These are phyloP conservation scores for Phytophthora idaei DNA, from an alignment of 352 stramenopile species.

Conservation along the genomic window DNA sequence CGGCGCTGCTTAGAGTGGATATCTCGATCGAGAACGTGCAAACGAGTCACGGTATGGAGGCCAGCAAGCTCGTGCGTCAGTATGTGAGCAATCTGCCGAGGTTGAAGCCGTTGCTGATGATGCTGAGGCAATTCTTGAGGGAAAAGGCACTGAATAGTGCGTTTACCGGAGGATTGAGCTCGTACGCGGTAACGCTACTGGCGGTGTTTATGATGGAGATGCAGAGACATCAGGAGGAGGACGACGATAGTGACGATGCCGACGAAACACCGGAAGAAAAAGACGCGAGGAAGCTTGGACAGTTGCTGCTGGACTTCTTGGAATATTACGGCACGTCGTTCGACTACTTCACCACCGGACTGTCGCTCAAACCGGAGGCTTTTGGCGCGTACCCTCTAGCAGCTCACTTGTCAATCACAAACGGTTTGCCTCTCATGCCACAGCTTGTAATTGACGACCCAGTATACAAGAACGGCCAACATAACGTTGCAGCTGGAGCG, in stretches of 20 bases:
- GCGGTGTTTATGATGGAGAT: conserved; percentile 83
- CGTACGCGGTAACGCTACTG: conserved; percentile 88
- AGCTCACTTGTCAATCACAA: conserved; percentile 44
- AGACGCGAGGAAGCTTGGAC: conserved; percentile 46
- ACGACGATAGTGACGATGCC: neutral
- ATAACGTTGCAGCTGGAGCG: conserved; percentile 78
- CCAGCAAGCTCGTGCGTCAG: conserved; percentile 79
- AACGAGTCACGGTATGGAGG: conserved; percentile 78
- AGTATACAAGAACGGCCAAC: conserved; percentile 74
- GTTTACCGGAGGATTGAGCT: conserved; percentile 89
- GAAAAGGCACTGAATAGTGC: conserved; percentile 91
- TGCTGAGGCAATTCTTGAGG: conserved; percentile 87
- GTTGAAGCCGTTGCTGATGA: conserved; percentile 82
- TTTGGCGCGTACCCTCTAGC: conserved; percentile 83
- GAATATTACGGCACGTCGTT: conserved; percentile 91
- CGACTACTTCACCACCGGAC: conserved; percentile 74
- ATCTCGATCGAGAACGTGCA: conserved; percentile 91
- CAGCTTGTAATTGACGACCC: conserved; percentile 87
- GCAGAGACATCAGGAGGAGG: conserved; percentile 52
- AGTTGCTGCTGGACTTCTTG: conserved; percentile 87
- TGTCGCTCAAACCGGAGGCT: conserved; percentile 80
- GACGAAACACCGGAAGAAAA: conserved; percentile 23
- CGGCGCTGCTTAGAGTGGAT: conserved; percentile 69
- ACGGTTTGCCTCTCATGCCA: conserved; percentile 61
- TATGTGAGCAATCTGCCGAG: conserved; percentile 72